Evolutionary conservation across 2,329 filamentous ascomycete species (phyloP).

Genomic region (Talaromyces sp.): DNA sequence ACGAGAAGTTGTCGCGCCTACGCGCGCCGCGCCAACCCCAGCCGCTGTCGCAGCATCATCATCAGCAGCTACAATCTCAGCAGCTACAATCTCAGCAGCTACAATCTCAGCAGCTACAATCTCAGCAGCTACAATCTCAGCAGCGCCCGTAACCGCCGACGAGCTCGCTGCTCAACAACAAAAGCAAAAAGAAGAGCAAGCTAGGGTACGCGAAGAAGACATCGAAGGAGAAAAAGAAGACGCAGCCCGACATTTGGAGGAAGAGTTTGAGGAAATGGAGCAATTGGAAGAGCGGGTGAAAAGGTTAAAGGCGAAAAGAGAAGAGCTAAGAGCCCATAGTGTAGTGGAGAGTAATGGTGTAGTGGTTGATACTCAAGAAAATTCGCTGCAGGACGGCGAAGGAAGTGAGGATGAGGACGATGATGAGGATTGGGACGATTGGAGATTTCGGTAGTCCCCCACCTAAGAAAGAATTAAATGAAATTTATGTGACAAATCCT

Average conservation of each 20-base stretch:
- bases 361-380: conserved; percentile 4
- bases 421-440: conserved; percentile 46
- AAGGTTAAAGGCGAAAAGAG: conserved; percentile 66
- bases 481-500: not conserved
- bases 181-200: conserved; percentile 44
- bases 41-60: conserved; percentile 32
- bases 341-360: conserved; percentile 22
- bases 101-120: conserved; percentile 56
- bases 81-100: conserved; percentile 69
- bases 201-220: conserved; percentile 48
- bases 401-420: conserved; percentile 44
- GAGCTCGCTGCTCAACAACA: conserved; percentile 57
- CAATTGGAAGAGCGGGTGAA: conserved; percentile 69
- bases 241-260: conserved; percentile 67
- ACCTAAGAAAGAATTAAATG: not conserved
- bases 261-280: conserved; percentile 81
- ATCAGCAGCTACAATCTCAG: conserved; percentile 60
- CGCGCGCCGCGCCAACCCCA: conserved; percentile 31
- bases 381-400: conserved; percentile 24
- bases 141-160: conserved; percentile 63
- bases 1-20: conserved; percentile 65
- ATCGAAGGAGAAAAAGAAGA: conserved; percentile 71
- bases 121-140: conserved; percentile 62
- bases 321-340: conserved; percentile 56
- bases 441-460: conserved; percentile 34